Percentiles rank a stretch among this genome's conserved stretches.
phyloP scores from a whole-genome alignment of 192 early-diverging fungal species.

The Rhizophagus clarus region DNA sequence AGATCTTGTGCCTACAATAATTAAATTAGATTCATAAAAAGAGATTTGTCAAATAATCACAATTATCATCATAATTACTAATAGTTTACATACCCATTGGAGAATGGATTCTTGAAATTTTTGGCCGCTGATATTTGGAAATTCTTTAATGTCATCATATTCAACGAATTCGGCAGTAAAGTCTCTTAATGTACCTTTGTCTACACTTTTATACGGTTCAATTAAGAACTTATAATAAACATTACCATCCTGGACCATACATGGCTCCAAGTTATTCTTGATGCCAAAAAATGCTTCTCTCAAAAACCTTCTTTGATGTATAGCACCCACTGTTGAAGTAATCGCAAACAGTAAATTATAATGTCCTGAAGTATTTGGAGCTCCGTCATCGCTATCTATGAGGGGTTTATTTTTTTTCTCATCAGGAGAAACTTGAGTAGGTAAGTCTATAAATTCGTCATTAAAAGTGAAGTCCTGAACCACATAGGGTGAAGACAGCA shows the following conservation, averaged over 20 bases:
- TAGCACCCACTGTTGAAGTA: conserved; percentile 43
- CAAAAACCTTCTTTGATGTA: conserved; percentile 48
- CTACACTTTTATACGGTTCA: conserved; percentile 26
- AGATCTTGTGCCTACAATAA: neutral
- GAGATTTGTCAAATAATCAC: neutral
- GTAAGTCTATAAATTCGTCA: neutral
- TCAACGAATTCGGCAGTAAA: conserved; percentile 57
- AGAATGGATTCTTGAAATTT: conserved; percentile 32
- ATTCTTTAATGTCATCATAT: conserved; percentile 48
- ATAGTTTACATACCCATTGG: conserved; percentile 34
- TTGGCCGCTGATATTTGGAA: conserved; percentile 30
- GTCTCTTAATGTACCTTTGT: conserved; percentile 32
- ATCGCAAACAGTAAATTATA: conserved; percentile 54
- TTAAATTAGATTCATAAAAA: neutral
- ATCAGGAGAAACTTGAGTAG: too few species aligned
- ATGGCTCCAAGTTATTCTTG: conserved; percentile 52
- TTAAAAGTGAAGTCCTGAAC: neutral
- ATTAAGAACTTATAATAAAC: conserved; percentile 54
- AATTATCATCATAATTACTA: neutral
- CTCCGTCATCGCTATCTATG: too few species aligned
- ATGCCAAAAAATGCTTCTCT: conserved; percentile 58
- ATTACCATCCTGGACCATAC: conserved; percentile 43
- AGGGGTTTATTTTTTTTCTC: too few species aligned
- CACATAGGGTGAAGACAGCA: conserved; percentile 4
- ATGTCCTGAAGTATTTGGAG: conserved; percentile 28